Evolutionary conservation across 106 monocot genomes (phyloP).

Genomic region (Xerophyta viscosa): DNA sequence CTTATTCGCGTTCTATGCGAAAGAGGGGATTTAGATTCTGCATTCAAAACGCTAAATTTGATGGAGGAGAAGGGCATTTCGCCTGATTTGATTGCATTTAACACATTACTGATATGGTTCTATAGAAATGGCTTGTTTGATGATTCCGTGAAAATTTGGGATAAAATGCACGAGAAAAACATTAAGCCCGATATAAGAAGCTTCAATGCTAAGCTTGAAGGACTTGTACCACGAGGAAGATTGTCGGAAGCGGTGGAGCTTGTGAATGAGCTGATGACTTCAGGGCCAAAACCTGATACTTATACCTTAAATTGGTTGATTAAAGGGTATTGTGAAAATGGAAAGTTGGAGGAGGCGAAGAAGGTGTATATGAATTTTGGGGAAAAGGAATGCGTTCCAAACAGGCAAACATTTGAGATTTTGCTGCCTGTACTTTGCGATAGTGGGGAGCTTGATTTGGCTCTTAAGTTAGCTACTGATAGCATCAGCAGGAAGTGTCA

Average conservation of each 20-base stretch:
- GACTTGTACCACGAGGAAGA: constrained; percentile 12
- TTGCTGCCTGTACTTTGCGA: constrained; percentile 38
- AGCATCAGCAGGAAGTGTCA: constrained; percentile 22
- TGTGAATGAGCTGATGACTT: constrained; percentile 8
- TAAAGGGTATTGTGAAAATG: constrained; percentile 41
- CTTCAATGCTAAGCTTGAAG: constrained; percentile 30
- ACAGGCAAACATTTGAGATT: constrained; percentile 26
- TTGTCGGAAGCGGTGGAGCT: constrained; percentile 18
- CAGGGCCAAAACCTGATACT: constrained; percentile 20
- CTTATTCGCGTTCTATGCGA: constrained; percentile 18
- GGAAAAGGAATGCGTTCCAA: constrained; percentile 32
- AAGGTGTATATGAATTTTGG: constrained; percentile 35
- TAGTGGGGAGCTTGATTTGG: constrained; percentile 44
- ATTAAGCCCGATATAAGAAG: constrained; percentile 16
- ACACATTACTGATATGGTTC: constrained; percentile 15
- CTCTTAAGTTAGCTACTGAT: constrained; percentile 47
- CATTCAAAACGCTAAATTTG: constrained; percentile 1
- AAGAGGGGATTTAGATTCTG: constrained; percentile 17
- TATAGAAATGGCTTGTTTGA: constrained; percentile 7
- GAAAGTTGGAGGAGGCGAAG: constrained; percentile 53
- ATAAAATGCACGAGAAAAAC: constrained; percentile 12
- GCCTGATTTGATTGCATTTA: constrained; percentile 21
- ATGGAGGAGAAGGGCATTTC: constrained; percentile 20
- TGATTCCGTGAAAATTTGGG: constrained; percentile 21
- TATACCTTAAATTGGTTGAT: constrained; percentile 45